Evolutionary conservation across 305 asterid species (phyloP).

Genomic region (Solanum aculeatissimum): DNA sequence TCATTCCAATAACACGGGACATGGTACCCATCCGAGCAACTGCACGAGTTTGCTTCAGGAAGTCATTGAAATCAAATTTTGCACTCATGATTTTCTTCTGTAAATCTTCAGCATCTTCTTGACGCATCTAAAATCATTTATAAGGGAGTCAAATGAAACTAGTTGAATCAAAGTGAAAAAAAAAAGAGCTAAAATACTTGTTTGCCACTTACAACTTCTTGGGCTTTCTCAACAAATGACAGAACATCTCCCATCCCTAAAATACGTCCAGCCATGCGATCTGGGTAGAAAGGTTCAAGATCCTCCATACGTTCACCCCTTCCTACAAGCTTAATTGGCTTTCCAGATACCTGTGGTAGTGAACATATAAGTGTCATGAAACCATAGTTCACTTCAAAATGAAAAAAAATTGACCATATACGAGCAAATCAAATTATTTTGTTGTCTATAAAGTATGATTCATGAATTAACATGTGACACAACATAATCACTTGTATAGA

Average conservation of each 20-base stretch:
- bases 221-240: slow-evolving; percentile 98
- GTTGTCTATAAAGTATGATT: not conserved
- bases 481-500: not conserved
- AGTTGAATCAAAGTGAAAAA: not conserved
- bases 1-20: slow-evolving; percentile 98
- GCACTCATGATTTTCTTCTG: slow-evolving; percentile 98
- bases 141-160: not conserved
- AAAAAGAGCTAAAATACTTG: not conserved
- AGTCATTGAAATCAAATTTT: slow-evolving; percentile 92
- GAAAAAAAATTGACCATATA: not conserved
- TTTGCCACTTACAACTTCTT: slow-evolving; percentile 73
- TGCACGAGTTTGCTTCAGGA: slow-evolving; percentile 93
- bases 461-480: not conserved
- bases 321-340: slow-evolving; percentile 98
- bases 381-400: not conserved
- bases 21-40: slow-evolving; percentile 95
- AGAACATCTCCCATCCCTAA: slow-evolving; percentile 99
- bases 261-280: slow-evolving; percentile 98
- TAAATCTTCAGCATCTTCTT: slow-evolving; percentile 97
- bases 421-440: not conserved
- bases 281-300: slow-evolving; percentile 98
- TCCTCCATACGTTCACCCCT: slow-evolving; percentile 99
- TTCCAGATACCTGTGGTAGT: slow-evolving; percentile 66
- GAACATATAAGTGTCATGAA: not conserved
- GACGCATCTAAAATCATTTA: slow-evolving; percentile 53